These are phyloP conservation scores for Suhomyces maxii DNA, from an alignment of 1,139 yeast genomes.

Conservation along the genomic window DNA sequence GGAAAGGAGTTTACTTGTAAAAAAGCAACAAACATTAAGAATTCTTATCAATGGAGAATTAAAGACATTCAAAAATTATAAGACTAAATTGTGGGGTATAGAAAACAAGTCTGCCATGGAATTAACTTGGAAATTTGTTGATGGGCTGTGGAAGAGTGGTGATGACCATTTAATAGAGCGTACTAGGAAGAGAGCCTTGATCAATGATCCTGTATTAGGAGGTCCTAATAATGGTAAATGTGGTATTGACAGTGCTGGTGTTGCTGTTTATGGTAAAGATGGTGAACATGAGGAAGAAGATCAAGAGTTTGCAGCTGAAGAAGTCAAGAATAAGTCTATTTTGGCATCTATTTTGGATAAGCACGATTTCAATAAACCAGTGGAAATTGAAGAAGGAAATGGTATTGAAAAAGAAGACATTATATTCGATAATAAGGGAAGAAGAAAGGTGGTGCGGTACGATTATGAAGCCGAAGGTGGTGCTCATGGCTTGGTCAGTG, in stretches of 20 bases:
- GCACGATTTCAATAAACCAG: conserved; percentile 63
- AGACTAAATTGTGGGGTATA: conserved; percentile 87
- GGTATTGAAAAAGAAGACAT: conserved; percentile 43
- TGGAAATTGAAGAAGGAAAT: conserved; percentile 49
- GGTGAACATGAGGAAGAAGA: conserved; percentile 24
- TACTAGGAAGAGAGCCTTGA: conserved; percentile 15
- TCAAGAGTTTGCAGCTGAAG: conserved; percentile 24
- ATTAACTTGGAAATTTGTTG: conserved; percentile 58
- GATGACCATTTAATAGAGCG: conserved; percentile 77
- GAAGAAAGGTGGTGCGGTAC: conserved; percentile 32
- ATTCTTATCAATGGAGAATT: conserved; percentile 61
- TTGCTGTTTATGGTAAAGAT: conserved; percentile 20
- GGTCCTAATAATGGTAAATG: conserved; percentile 17
- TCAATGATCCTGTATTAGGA: conserved; percentile 5
- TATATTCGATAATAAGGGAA: conserved; percentile 50
- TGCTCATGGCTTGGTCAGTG: conserved; percentile 15
- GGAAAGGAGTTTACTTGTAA: conserved; percentile 48
- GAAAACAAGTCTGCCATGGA: conserved; percentile 65
- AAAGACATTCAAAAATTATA: conserved; percentile 57
- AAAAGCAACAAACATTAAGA: conserved; percentile 61
- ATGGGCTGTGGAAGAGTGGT: conserved; percentile 83
- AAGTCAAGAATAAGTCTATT: conserved; percentile 41
- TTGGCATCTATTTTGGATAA: conserved; percentile 52
- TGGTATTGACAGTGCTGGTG: conserved; percentile 25
- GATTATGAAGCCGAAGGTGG: conserved; percentile 42